Evolutionary conservation across 768 basidiomycete genomes (phyloP).

Genomic region (Auricularia auricula-judae): DNA sequence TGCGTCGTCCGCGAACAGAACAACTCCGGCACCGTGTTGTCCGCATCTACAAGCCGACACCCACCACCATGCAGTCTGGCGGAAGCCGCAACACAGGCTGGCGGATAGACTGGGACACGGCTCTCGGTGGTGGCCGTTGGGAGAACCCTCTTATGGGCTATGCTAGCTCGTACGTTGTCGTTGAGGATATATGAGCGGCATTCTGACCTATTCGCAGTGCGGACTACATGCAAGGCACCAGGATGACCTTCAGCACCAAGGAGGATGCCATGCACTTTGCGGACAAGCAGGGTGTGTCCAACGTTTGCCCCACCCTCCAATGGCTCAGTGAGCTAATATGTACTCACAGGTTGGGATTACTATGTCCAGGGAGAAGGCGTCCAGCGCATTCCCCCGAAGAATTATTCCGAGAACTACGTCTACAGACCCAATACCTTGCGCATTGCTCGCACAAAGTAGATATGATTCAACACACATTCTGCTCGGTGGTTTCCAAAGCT

Average conservation of each 20-base stretch:
- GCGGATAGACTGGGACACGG: conserved; percentile 88
- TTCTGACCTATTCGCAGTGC: conserved; percentile 37
- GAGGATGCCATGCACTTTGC: conserved; percentile 92
- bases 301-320: not conserved
- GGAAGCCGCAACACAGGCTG: conserved; percentile 76
- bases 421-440: conserved; percentile 73
- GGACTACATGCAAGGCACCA: conserved; percentile 92
- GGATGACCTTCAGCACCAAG: conserved; percentile 70
- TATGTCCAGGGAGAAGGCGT: conserved; percentile 57
- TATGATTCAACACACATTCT: not conserved
- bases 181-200: not conserved
- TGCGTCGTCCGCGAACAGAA: conserved; percentile 26
- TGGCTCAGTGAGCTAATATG: conserved; percentile 6
- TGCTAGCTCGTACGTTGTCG: conserved; percentile 71
- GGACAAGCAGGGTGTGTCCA: conserved; percentile 78
- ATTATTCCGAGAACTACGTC: conserved; percentile 85
- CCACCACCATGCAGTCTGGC: conserved; percentile 93
- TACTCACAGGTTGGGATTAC: conserved; percentile 74
- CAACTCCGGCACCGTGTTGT: conserved; percentile 82
- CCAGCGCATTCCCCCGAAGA: conserved; percentile 71
- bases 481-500: not conserved
- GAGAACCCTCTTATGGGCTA: conserved; percentile 98
- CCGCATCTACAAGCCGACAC: conserved; percentile 85
- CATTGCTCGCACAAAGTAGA: conserved; percentile 86
- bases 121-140: conserved; percentile 88